phyloP scores from a whole-genome alignment of 495 filamentous ascomycete species.

The Aspergillus nidulans region DNA sequence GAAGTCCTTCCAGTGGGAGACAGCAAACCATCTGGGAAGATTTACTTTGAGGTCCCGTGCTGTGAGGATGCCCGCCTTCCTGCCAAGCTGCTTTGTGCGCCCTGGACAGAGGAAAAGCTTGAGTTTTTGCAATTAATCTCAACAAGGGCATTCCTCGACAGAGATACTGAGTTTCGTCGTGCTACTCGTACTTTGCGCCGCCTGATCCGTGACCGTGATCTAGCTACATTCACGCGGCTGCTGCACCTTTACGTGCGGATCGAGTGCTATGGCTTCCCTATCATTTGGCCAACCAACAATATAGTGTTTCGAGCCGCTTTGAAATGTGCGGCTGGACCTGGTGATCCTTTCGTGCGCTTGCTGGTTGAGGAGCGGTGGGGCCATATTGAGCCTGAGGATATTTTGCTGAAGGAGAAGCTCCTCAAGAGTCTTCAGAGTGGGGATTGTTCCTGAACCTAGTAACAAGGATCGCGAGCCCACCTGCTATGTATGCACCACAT shows the following conservation, averaged over 20 bases:
- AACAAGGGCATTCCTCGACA: constrained; percentile 33
- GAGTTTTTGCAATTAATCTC: constrained; percentile 38
- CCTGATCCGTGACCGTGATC: constrained; percentile 33
- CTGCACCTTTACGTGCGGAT: constrained; percentile 26
- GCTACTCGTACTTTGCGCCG: constrained; percentile 23
- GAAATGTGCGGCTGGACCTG: constrained; percentile 21
- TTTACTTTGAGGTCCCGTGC: constrained; percentile 30
- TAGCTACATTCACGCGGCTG: constrained; percentile 30
- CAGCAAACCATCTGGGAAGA: constrained; percentile 24
- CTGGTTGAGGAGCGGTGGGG: constrained; percentile 33
- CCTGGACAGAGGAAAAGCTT: constrained; percentile 41
- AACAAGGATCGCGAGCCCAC: neutral
- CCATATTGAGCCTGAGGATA: constrained; percentile 22
- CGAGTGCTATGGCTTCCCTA: constrained; percentile 28
- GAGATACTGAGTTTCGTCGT: constrained; percentile 19
- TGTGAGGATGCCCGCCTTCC: constrained; percentile 28
- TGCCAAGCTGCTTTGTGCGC: constrained; percentile 36
- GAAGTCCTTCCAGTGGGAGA: constrained; percentile 26
- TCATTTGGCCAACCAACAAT: constrained; percentile 28
- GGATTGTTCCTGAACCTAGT: neutral
- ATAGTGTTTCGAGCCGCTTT: constrained; percentile 26
- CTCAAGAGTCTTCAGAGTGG: constrained; percentile 3
- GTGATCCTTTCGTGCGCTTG: constrained; percentile 33
- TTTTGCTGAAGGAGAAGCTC: constrained; percentile 22
- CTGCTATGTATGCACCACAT: too few species aligned